Base-by-base conservation (phyloP, 1,139 yeast species). In the Pneumocystis jirovecii region DNA sequence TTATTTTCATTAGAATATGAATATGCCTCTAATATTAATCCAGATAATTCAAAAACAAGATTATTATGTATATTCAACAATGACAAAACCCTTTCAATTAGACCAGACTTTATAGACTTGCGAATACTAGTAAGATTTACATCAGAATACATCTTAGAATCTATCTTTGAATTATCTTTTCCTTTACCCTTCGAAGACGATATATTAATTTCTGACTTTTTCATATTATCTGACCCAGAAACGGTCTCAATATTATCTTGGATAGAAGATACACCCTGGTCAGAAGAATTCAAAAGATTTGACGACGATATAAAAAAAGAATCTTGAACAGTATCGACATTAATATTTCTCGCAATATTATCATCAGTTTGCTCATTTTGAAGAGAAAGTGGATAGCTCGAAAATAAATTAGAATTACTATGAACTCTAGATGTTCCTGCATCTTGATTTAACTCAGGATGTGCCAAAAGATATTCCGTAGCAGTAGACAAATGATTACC, bases 41-140 rank as follows among this genome's bases (percentile, higher is more conserved):
- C 82, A 1, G 87, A 79, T 59, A 86, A 77, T 0, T 80, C 75
- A 42, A 76, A 75, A 4, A 81, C 80, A 10, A 81, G 73, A 62
- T 81, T 80, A 0, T 89, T 85, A 70, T 79, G 83, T 2, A 74
- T 66, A 63, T 81, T 81, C 5, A 82, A 78, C 12, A 85, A 73
- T 37, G 76, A 74, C 42, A 86, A 75, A 76, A 85, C 79, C 56
- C 80, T 76, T 40, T 79, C 81, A 61, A 80, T 73, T 60, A 83
- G 74, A 50, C 8, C 3, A 4, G 34, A 12, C 21, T n/a, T 50
- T 10, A 50, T 50, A 50, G 57, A 50, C n/a, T 29, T 50, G 10
- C 57, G 57, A 25, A 50, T 25, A 50, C n/a, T 31, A 50, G 34
- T 4, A 25, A 50, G 57, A 50, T 50, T 50, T 21, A 8, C 12